phyloP scores from a whole-genome alignment of 495 filamentous ascomycete genomes.

The Neurospora sublineolata region DNA sequence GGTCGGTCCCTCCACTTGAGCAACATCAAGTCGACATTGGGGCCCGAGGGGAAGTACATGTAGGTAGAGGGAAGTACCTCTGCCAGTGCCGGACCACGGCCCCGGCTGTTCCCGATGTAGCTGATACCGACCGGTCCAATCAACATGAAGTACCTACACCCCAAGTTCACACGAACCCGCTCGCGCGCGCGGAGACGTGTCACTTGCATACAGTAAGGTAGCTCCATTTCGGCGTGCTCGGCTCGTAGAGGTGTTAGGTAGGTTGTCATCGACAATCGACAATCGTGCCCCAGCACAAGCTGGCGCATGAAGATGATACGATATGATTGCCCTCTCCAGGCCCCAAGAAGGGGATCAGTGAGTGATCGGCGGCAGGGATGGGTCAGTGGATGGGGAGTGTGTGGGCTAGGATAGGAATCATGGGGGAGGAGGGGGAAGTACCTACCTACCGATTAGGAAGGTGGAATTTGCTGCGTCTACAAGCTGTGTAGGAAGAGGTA shows the following conservation, averaged over 20 bases:
- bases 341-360: not conserved
- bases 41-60: not conserved
- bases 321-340: not conserved
- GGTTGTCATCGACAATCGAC: not conserved
- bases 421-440: not conserved
- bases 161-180: not conserved
- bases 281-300: not conserved
- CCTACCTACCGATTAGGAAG: not conserved
- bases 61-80: not conserved
- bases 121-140: not conserved
- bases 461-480: not conserved
- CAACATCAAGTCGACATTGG: not conserved
- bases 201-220: not conserved
- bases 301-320: not conserved
- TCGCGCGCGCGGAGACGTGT: not conserved
- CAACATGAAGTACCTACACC: not conserved
- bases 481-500: not conserved
- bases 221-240: not conserved
- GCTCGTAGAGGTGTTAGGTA: not conserved
- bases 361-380: not conserved
- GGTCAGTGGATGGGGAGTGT: not conserved
- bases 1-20: not conserved
- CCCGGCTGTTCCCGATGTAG: not conserved
- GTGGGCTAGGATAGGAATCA: not conserved
- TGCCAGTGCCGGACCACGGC: not conserved